Evolutionary conservation across 352 stramenopile species (phyloP).

Genomic region (Saprolegnia parasitica): DNA sequence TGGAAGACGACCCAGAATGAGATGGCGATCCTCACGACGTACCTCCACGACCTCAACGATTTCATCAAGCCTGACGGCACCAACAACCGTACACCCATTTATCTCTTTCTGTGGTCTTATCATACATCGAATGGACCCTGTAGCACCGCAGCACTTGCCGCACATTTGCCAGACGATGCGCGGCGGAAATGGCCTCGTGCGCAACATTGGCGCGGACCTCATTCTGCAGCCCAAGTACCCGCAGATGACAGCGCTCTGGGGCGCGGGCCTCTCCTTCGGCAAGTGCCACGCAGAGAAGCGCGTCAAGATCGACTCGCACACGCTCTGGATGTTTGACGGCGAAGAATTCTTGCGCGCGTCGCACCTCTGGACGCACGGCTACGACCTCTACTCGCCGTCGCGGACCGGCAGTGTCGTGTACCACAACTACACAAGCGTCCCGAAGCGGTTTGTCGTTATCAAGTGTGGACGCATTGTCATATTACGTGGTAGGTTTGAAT

Average conservation of each 20-base stretch:
- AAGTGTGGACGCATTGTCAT: background rate
- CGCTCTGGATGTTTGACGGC: conserved; percentile 76
- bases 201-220: conserved; percentile 25
- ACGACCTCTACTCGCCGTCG: conserved; percentile 84
- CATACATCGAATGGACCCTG: background rate
- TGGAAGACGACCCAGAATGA: conserved; percentile 26
- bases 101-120: background rate
- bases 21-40: conserved; percentile 29
- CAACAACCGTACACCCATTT: conserved; percentile 4
- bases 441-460: background rate
- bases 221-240: conserved; percentile 9
- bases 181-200: conserved; percentile 17
- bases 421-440: conserved; percentile 39
- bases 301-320: conserved; percentile 77
- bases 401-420: conserved; percentile 48
- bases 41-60: conserved; percentile 26
- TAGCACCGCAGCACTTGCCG: conserved; percentile 15
- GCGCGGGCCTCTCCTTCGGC: conserved; percentile 49
- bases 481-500: conserved; percentile 9
- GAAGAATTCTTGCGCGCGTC: conserved; percentile 68
- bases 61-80: conserved; percentile 4
- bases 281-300: conserved; percentile 83
- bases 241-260: conserved; percentile 27
- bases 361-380: conserved; percentile 76
- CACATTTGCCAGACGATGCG: conserved; percentile 29